These are phyloP conservation scores for Batrachochytrium dendrobatidis DNA, from an alignment of 371 early-diverging fungal genomes.

Conservation along the genomic window DNA sequence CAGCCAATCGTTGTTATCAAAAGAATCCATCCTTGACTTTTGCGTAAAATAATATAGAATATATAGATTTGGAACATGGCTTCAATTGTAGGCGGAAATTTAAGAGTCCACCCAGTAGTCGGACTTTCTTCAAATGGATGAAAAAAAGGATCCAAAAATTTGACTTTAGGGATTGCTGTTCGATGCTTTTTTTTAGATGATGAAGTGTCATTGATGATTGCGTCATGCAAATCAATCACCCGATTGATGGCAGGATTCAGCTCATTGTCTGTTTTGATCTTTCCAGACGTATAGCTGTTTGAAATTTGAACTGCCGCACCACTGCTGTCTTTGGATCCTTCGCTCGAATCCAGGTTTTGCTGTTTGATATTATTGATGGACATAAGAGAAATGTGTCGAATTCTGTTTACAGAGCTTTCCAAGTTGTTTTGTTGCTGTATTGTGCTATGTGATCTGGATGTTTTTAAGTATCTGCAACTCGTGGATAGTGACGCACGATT, in stretches of 20 bases:
- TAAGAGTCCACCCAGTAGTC: conserved; percentile 12
- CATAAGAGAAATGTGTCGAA: no score
- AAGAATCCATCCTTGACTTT: not conserved
- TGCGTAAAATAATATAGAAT: conserved; percentile 9
- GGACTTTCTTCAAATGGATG: conserved; percentile 11
- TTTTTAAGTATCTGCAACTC: no score
- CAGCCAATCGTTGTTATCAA: conserved; percentile 1
- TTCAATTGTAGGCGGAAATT: conserved; percentile 10
- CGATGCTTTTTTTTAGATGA: not conserved
- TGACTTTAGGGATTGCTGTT: not conserved
- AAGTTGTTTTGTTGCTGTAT: no score
- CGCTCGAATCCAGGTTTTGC: no score
- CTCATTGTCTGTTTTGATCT: not conserved
- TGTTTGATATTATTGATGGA: no score
- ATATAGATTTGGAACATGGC: conserved; percentile 8
- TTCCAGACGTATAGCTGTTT: not conserved
- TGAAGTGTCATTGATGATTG: not conserved
- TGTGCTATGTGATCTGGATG: no score
- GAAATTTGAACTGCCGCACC: no score
- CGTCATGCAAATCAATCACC: not conserved
- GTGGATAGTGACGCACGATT: no score
- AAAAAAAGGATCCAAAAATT: not conserved
- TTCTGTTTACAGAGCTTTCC: no score
- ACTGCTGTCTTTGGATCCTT: no score
- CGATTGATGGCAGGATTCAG: not conserved